Base-by-base conservation (phyloP, 2,329 filamentous ascomycete species). In the Fusarium pseudonygamai region DNA sequence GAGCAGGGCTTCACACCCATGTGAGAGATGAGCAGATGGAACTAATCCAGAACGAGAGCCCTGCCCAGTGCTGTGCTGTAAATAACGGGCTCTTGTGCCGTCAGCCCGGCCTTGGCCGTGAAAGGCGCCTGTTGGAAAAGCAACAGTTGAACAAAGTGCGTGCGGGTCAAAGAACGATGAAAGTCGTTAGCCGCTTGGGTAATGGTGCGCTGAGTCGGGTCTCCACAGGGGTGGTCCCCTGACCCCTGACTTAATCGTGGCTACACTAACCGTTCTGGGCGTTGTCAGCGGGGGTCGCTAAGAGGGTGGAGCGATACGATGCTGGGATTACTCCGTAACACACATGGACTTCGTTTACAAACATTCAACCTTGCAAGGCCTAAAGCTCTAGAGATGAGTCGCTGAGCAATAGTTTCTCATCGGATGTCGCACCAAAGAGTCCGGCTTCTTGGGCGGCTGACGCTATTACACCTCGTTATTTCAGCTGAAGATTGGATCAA, bases 381-480 rank as follows among this genome's bases (percentile, higher is more conserved):
- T 26, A 55, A 59, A 22, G 32, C 18, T 40, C 18, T 39, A 42
- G 37, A 26, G 43, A 53, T 56, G 47, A 50, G 22, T 52, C 45
- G 66, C 18, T 34, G 36, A 36, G 37, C 42, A 67, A 53, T 62
- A 74, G 56, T 32, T 56, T 53, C 20, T 30, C 32, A 0, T 60
- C 56, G 52, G 59, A 26, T 74, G 71, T 49, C 71, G 71, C 71
- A 73, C 71, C 59, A 74, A 46, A 46, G 24, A 55, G 32, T 22
- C 61, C 39, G 60, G 62, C 20, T 40, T 36, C 39, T 30, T 57
- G 22, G 34, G 39, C 42, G 20, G 26, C 46, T n/a, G n/a, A 13
- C 40, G 37, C 47, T 47, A 65, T 60, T 30, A 43, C 13, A 37
- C 45, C 47, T 67, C 45, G 42, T 53, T 45, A 68, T 28, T 39